These are phyloP conservation scores for Trametes gibbosa DNA, from an alignment of 768 basidiomycete genomes.

Conservation along the genomic window DNA sequence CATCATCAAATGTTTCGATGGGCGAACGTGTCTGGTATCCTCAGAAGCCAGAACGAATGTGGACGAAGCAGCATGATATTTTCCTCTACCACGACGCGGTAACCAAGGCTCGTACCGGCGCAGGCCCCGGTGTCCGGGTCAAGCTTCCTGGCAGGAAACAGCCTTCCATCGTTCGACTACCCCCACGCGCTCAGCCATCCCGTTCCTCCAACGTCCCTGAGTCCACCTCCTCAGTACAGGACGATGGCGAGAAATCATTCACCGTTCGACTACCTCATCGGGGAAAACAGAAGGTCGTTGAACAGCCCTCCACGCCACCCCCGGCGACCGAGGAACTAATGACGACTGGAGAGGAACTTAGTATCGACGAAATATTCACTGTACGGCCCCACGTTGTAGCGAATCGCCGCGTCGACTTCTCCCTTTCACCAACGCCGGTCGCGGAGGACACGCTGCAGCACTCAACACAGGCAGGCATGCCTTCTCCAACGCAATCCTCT, in stretches of 20 bases:
- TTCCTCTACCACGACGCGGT: slow-evolving; percentile 66
- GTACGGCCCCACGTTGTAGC: slow-evolving; percentile 50
- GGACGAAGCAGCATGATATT: slow-evolving; percentile 81
- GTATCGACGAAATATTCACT: slow-evolving; percentile 55
- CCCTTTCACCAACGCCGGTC: slow-evolving; percentile 24
- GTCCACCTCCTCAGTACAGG: slow-evolving; percentile 26
- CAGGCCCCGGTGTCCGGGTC: slow-evolving; percentile 54
- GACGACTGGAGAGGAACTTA: slow-evolving; percentile 35
- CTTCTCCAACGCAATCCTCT: slow-evolving; percentile 16
- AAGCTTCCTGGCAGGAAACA: slow-evolving; percentile 53
- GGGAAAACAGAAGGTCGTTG: slow-evolving; percentile 36
- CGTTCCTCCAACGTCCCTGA: slow-evolving; percentile 6
- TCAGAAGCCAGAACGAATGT: slow-evolving; percentile 75
- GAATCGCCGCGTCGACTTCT: slow-evolving; percentile 29
- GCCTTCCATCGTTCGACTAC: slow-evolving; percentile 43
- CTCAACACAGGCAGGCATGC: background rate
- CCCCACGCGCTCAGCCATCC: slow-evolving; percentile 22
- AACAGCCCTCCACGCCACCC: slow-evolving; percentile 8
- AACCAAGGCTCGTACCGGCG: slow-evolving; percentile 56
- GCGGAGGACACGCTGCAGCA: slow-evolving; percentile 8
- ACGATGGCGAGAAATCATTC: slow-evolving; percentile 44
- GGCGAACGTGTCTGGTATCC: slow-evolving; percentile 60
- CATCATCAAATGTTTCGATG: slow-evolving; percentile 26
- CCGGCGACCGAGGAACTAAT: slow-evolving; percentile 23
- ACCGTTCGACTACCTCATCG: slow-evolving; percentile 46